Evolutionary conservation across 2,329 filamentous ascomycete species (phyloP), one percentile per base, ranked within the genome.

Genomic region (Chalara sp.): DNA sequence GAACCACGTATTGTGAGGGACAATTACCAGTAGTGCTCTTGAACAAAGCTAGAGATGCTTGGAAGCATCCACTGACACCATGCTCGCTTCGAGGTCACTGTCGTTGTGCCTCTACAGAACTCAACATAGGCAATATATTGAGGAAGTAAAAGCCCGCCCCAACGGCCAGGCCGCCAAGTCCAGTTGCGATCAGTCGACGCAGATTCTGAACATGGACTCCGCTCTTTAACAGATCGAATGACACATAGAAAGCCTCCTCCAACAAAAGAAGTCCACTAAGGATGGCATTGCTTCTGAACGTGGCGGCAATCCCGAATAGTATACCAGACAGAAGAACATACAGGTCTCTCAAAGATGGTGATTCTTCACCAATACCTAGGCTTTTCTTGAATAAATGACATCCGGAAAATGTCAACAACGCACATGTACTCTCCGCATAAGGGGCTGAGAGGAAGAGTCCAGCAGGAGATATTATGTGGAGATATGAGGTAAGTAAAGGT

Each of bases 1-100:
- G 6, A 32, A 31, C 21, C 30, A 46, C 12, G 48, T 11, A 29
- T 10, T 29, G 21, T 40, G 21, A 30, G 10, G 45, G 31, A 40
- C 10, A 21, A 12, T 67, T 76, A 95, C 91, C 93, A 99, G 68
- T 99, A 97, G 61, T 87, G 75, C 44, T 76, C 76, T 65, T 99
- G 93, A 2, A 97, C 92, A 74, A 87, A 97, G 0, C 82, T 78
- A 69, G 95, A 97, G 53, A 99, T 91, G 65, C 89, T 95, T 4
- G 93, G 93, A 10, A 91, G 56, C n/a, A 70, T 66, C 13, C 72
- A 75, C 21, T 68, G 65, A 66, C 93, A 99, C 93, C 93, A 99
- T 4, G 82, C 79, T 51, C 87, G 73, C 39, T 61, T 32, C 6
- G 31, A 52, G 13, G 63, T 62, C 6, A 60, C 59, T 42, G 63